Base-by-base conservation (phyloP, 495 filamentous ascomycete genomes). In the Trichodelitschia bisporula region DNA sequence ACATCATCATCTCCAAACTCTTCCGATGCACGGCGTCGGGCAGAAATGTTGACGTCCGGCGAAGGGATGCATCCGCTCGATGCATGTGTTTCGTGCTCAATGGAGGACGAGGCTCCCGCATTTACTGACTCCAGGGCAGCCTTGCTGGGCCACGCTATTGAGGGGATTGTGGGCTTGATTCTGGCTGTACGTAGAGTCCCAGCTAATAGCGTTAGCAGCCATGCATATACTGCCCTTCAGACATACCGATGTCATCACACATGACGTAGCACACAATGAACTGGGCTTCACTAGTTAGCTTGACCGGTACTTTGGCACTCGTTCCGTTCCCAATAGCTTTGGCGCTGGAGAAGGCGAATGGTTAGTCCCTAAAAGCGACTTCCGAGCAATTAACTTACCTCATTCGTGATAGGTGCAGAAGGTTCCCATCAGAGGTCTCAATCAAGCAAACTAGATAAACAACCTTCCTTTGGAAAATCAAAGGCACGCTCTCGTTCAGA, bases 201-300 rank as follows among this genome's bases (percentile, higher is more conserved):
- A 37, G 84, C 71, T 74, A 38, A 4, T n/a, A 4, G 23, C 10
- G n/a, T 19, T 42, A 14, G 34, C 24, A 21, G 23, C 17, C 6
- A 18, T 11, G 18, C 10, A 25, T 32, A 13, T 31, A 19, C 8
- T 3, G n/a, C n/a, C n/a, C n/a, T n/a, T n/a, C 6, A 6, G 15
- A 38, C 53, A 40, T 45, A 73, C 69, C 79, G 37, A 93, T 76
- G 23, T 79, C 75, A 48, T 93, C 84, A 39, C 86, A 93, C 51
- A 74, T 76, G 9, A 78, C 59, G 47, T 78, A 66, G 36, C 76
- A 86, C 15, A 51, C 53, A 26, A 93, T 56, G 11, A 46, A 52
- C 27, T 84, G 68, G 5, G 57, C 58, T 6, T 54, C 37, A 4
- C 43, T 51, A 5, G 55, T 59, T 25, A 92, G 40, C 0, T 62